Evolutionary conservation across 345 rosid species (phyloP), one percentile per base, ranked within the genome.

Genomic region (Rubroshorea leprosula): DNA sequence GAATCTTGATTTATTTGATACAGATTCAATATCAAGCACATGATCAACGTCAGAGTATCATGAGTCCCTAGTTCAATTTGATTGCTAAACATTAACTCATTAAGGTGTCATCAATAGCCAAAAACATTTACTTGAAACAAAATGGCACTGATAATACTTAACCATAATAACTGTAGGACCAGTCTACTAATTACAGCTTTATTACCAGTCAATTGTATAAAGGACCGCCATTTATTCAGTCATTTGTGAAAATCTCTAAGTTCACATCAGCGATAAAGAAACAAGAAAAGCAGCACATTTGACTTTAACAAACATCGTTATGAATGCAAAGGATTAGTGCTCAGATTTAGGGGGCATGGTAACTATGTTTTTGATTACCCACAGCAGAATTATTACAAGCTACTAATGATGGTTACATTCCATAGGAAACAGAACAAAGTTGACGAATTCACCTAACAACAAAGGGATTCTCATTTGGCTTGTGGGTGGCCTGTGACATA

Each of bases 221-320:
- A 29, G 23, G 14, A 13, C 18, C 18, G 16, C 47, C 0, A 16
- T 24, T 25, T 26, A 48, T 15, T 15, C 23, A 15, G 54, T 8
- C 14, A 31, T 3, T 19, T 48, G 54, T 12, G 41, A 48, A 47
- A 48, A 29, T 20, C 5, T 59, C 20, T 4, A 15, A 27, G 46
- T 29, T 48, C 46, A 29, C 44, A 58, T 58, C 43, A 48, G 18
- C 19, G 54, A 44, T 59, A 49, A 49, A 48, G 54, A 46, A 59
- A 8, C 31, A 59, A 58, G 29, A 29, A 49, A 59, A 60, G 64
- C 35, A 60, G 22, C 35, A 2, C 17, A 49, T 10, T 60, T 60
- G 64, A 49, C 64, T 49, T 60, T 60, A 31, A 60, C 9, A 25
- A 49, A 60, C 55, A 60, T 49, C 27, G 54, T 60, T 49, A 60